phyloP scores from a whole-genome alignment of 1,284 basidiomycete species.

The Leccinum fallax region DNA sequence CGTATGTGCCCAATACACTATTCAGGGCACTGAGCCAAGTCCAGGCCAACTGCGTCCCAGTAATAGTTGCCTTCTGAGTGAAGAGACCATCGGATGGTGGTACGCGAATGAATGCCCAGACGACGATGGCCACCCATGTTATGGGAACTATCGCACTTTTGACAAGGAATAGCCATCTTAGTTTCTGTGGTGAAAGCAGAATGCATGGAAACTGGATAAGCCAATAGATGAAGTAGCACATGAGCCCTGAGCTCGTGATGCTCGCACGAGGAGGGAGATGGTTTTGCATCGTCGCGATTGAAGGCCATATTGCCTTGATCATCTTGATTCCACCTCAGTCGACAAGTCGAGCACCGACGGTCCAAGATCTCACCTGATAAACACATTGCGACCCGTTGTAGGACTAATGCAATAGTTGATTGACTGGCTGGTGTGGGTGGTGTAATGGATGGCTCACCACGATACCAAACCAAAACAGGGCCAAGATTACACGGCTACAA shows the following conservation, averaged over 20 bases:
- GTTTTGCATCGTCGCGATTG: constrained; percentile 56
- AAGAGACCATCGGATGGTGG: constrained; percentile 50
- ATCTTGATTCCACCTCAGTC: constrained; percentile 39
- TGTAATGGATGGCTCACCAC: constrained; percentile 25
- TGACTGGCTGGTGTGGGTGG: neutral
- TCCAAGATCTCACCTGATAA: constrained; percentile 23
- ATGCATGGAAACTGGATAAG: constrained; percentile 63
- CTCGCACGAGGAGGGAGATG: constrained; percentile 51
- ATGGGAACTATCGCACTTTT: constrained; percentile 61
- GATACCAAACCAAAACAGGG: constrained; percentile 64
- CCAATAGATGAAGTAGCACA: constrained; percentile 70
- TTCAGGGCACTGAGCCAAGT: constrained; percentile 59
- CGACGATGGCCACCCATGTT: constrained; percentile 58
- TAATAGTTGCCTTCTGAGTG: constrained; percentile 39
- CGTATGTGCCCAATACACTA: constrained; percentile 54
- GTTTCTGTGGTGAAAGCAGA: constrained; percentile 60
- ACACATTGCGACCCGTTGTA: constrained; percentile 34
- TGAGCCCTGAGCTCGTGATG: constrained; percentile 56
- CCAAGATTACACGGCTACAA: constrained; percentile 60
- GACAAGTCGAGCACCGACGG: neutral
- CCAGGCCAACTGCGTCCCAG: constrained; percentile 49
- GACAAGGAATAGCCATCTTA: constrained; percentile 63
- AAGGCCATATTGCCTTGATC: constrained; percentile 68
- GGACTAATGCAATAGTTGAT: constrained; percentile 15
- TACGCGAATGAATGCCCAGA: constrained; percentile 60